Evolutionary conservation across 352 stramenopile genomes (phyloP).

Genomic region (Peronosclerospora sorghi): DNA sequence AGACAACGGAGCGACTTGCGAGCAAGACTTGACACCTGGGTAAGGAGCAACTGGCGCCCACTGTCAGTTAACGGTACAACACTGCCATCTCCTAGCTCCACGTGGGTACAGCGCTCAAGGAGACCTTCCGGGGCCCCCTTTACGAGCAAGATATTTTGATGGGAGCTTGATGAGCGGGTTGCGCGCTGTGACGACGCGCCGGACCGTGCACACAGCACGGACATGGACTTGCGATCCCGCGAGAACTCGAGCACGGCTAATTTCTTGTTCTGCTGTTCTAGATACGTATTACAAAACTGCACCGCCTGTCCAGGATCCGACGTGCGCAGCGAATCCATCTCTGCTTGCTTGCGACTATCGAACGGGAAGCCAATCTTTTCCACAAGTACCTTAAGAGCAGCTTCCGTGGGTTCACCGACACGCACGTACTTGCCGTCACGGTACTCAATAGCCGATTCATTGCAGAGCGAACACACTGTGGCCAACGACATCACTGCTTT

Average conservation of each 20-base stretch:
- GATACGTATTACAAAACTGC: slow-evolving; percentile 79
- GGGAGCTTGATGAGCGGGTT: slow-evolving; percentile 48
- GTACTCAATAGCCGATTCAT: slow-evolving; percentile 91
- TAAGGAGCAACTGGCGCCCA: slow-evolving; percentile 79
- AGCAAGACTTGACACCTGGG: slow-evolving; percentile 87
- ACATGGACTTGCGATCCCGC: slow-evolving; percentile 97
- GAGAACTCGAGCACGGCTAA: slow-evolving; percentile 94
- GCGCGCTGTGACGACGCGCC: slow-evolving; percentile 21
- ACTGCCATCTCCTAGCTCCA: slow-evolving; percentile 89
- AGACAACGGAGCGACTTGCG: slow-evolving; percentile 92
- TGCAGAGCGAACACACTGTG: slow-evolving; percentile 92
- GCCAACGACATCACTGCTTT: slow-evolving; percentile 78
- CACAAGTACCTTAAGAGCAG: slow-evolving; percentile 91
- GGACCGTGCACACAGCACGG: slow-evolving; percentile 81
- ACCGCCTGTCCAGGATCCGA: slow-evolving; percentile 59
- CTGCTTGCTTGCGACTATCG: slow-evolving; percentile 46
- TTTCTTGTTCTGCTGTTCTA: slow-evolving; percentile 77
- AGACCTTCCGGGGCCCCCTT: slow-evolving; percentile 98
- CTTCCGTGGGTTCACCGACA: slow-evolving; percentile 95
- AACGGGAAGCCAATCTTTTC: slow-evolving; percentile 89
- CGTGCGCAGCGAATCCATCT: slow-evolving; percentile 43
- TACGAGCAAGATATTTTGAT: slow-evolving; percentile 92
- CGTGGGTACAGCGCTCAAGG: slow-evolving; percentile 90
- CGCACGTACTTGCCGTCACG: slow-evolving; percentile 80
- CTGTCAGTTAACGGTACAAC: slow-evolving; percentile 87